These are phyloP conservation scores for Salix koriyanagi DNA, from an alignment of 345 rosid genomes.

Conservation along the genomic window DNA sequence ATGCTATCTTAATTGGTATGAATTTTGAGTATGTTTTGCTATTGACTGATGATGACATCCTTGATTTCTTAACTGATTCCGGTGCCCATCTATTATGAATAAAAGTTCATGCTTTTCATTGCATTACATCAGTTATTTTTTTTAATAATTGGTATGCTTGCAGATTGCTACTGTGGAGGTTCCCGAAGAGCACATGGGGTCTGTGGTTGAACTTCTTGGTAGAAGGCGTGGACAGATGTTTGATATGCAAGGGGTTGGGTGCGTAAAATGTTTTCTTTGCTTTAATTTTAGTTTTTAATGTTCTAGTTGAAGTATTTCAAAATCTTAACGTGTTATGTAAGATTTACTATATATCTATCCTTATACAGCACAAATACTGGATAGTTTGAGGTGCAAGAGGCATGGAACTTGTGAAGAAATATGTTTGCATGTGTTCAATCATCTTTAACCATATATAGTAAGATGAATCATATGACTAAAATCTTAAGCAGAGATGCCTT, in stretches of 20 bases:
- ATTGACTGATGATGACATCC: background rate
- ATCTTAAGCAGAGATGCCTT: background rate
- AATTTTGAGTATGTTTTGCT: conserved; percentile 5
- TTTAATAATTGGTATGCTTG: conserved; percentile 18
- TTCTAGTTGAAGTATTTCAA: background rate
- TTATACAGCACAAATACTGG: background rate
- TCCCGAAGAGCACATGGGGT: conserved; percentile 89
- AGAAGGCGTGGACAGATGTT: conserved; percentile 92
- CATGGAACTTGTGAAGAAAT: background rate
- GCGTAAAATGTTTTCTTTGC: conserved; percentile 18
- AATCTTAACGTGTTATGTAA: background rate
- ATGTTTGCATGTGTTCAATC: background rate
- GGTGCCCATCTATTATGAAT: background rate
- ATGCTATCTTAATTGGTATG: background rate
- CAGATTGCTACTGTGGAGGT: conserved; percentile 94
- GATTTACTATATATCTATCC: background rate
- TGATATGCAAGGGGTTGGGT: conserved; percentile 92
- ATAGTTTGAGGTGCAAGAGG: conserved; percentile 5
- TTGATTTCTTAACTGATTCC: background rate
- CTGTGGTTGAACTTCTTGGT: conserved; percentile 97
- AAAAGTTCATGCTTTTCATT: background rate
- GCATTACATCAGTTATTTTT: background rate
- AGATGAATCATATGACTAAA: background rate
- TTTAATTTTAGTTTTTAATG: background rate
- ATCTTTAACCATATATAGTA: background rate